Conservation (phyloP, 495 filamentous ascomycete genomes). For the Lophium mytilinum region DNA sequence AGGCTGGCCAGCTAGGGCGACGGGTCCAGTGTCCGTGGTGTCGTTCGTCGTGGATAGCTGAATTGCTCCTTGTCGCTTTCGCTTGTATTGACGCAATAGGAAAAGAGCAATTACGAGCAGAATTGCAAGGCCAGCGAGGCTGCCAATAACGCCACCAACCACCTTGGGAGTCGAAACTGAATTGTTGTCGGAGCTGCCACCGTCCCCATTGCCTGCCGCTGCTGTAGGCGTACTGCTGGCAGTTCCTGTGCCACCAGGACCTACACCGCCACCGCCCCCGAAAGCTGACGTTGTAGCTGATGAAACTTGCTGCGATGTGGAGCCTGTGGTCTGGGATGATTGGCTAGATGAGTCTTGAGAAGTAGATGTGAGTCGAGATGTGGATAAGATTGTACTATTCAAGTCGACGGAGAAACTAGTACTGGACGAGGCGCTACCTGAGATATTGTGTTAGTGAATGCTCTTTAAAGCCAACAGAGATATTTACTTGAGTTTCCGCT, state of each 20-base stretch:
- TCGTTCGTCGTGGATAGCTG: constrained; percentile 5
- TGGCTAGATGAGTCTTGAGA: not conserved
- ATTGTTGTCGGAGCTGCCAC: not conserved
- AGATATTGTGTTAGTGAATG: not conserved
- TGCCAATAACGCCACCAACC: constrained; percentile 22
- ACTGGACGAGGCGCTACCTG: not conserved
- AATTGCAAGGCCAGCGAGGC: constrained; percentile 20
- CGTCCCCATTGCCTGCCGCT: not conserved
- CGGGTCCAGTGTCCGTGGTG: constrained; percentile 10
- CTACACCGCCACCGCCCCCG: not conserved
- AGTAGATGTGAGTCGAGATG: not conserved
- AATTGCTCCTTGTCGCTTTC: constrained; percentile 5
- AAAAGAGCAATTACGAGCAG: constrained; percentile 14
- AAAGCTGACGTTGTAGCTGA: not conserved
- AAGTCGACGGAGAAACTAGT: not conserved
- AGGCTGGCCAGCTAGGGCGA: constrained; percentile 11
- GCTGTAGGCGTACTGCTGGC: not conserved
- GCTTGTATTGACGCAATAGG: constrained; percentile 19
- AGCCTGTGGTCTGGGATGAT: not conserved
- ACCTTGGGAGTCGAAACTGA: constrained; percentile 17
- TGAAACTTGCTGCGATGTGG: not conserved
- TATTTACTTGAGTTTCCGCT: not conserved
- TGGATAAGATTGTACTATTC: not conserved
- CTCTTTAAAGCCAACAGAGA: not conserved
- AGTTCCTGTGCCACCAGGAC: not conserved